Percentiles rank a stretch among this genome's conserved stretches.
Conservation (phyloP, 169 alveolate genomes). For the Plasmodium knowlesi region DNA sequence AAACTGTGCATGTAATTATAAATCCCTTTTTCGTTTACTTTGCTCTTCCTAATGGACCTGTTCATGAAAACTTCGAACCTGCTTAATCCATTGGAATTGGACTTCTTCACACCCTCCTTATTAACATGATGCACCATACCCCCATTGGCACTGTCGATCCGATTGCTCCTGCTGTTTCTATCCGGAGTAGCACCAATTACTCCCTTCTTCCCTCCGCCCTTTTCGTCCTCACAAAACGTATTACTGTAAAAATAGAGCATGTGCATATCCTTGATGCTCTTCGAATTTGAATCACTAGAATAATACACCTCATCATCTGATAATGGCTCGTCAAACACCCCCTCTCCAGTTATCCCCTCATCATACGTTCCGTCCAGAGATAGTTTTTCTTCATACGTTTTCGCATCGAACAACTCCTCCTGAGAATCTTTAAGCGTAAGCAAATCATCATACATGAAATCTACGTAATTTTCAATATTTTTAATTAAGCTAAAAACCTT, state of each 20-base stretch:
- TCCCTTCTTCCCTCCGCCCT: background rate
- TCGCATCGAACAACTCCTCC: background rate
- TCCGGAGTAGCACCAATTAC: background rate
- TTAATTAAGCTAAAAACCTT: conserved; percentile 25
- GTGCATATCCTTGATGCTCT: conserved; percentile 22
- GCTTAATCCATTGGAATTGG: background rate
- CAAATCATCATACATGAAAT: conserved; percentile 34
- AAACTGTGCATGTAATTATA: conserved; percentile 15
- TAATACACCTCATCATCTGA: conserved; percentile 11
- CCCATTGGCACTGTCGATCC: background rate
- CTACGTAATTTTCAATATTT: conserved; percentile 38
- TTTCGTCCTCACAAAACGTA: conserved; percentile 9
- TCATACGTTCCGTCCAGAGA: background rate
- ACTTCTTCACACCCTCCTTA: background rate
- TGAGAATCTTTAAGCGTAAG: background rate
- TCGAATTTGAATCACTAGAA: conserved; percentile 28
- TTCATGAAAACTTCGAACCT: conserved; percentile 17
- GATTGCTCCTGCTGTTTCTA: background rate
- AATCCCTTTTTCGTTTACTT: conserved; percentile 22
- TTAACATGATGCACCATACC: background rate
- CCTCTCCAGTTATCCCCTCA: background rate
- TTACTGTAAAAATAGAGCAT: conserved; percentile 37
- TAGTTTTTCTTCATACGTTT: background rate
- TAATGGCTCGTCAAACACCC: background rate
- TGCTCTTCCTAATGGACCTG: conserved; percentile 4